Base-by-base conservation (phyloP, 495 filamentous ascomycete species). In the Aspergillus bridgeri region DNA sequence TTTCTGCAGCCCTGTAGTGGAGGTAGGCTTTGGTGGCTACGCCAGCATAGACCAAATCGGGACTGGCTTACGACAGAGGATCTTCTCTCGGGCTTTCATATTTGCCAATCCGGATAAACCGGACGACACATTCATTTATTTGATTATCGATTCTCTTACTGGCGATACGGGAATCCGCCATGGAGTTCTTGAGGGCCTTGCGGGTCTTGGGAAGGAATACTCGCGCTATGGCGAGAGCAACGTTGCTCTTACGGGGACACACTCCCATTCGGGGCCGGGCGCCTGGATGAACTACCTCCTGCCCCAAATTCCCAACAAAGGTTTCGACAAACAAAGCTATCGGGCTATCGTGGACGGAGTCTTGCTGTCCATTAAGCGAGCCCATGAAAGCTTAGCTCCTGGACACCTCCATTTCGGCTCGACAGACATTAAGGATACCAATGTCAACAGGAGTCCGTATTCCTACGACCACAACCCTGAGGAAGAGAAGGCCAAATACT, bases 211-310 rank as follows among this genome's bases (percentile, higher is more conserved):
- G 0, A 61, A 79, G 4, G 83, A 86, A 11, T 96, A 91, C 68
- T 73, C 80, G 5, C 71, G 84, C 42, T 98, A 97, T 69, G 84
- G 82, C 48, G 86, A 91, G 57, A 82, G 87, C 56, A 98, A 97
- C 71, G 72, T 98, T 38, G 93, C 93, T 33, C 80, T 98, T 17
- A 95, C 89, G 3, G 93, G 94, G 19, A 97, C 94, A 3, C 93
- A 98, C 71, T 93, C 89, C 8, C 93, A 98, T 71, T 89, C 92
- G 13, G 93, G 92, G 0, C 92, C 93, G 15, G 93, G 87, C 3
- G 93, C 90, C 20, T 98, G 92, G 92, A 79, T 96, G 60, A 98
- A 98, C 68, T 98, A 98, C 69, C 81, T 98, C 5, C 79, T 98
- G 20, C 93, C 94, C 9, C 94, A 97, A 69, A 89, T 98, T 63